Percentiles rank a stretch among this genome's conserved stretches.
These are phyloP conservation scores for Trichothecium sympodiale DNA, from an alignment of 2,329 filamentous ascomycete genomes.

Conservation along the genomic window DNA sequence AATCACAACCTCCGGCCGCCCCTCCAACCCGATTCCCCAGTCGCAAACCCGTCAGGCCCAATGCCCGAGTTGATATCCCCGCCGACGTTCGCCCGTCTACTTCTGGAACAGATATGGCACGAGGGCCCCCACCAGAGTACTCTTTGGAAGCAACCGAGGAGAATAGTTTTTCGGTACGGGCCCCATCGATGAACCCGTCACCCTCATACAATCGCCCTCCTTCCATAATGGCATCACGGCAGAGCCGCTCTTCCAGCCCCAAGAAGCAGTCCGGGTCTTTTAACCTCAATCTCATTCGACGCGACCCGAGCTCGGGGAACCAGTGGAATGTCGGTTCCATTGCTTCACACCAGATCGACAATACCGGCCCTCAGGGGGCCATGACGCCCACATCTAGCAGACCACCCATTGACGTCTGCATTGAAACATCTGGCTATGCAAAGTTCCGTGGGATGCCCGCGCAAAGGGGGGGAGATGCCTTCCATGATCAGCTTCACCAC, in stretches of 20 bases:
- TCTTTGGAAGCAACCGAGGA: too few relatives aligned
- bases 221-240: not conserved
- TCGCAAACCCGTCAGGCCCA: conserved; percentile 5
- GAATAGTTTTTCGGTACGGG: too few relatives aligned
- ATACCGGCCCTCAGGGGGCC: not conserved
- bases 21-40: not conserved
- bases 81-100: too few relatives aligned
- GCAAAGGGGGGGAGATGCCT: conserved; percentile 22
- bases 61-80: conserved; percentile 7
- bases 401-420: conserved; percentile 37
- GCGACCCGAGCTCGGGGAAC: conserved; percentile 54
- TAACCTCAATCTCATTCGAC: conserved; percentile 56
- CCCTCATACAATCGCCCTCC: not conserved
- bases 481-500: not conserved
- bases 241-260: conserved; percentile 25
- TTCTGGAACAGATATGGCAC: too few relatives aligned
- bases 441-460: conserved; percentile 42
- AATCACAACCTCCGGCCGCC: conserved; percentile 1
- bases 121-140: too few relatives aligned
- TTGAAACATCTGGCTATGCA: conserved; percentile 45
- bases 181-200: not conserved
- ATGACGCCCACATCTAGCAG: conserved; percentile 5
- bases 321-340: conserved; percentile 71
- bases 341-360: conserved; percentile 38
- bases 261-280: conserved; percentile 32